Percentiles rank a stretch among this genome's conserved stretches.
Evolutionary conservation across 805 yeast genomes (phyloP).

Genomic region (Kockiozyma suomiensis): DNA sequence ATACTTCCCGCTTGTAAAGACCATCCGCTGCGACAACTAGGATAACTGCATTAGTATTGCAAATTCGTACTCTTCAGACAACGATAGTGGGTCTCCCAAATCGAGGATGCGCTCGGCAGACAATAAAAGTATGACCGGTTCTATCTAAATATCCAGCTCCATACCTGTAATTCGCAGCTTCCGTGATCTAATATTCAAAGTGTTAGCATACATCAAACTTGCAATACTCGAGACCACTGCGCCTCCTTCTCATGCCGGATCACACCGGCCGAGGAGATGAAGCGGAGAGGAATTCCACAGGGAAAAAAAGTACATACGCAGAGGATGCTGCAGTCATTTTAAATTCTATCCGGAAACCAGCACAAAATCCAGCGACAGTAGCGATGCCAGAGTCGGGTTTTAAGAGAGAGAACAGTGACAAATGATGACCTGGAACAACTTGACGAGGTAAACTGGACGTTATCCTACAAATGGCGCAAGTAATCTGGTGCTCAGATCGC

Average conservation of each 20-base stretch:
- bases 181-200: slow-evolving; percentile 19
- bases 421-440: slow-evolving; percentile 12
- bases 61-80: neutral
- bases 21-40: slow-evolving; percentile 90
- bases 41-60: neutral
- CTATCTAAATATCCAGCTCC: neutral
- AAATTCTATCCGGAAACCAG: neutral
- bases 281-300: neutral
- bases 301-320: slow-evolving; percentile 5
- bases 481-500: slow-evolving; percentile 1
- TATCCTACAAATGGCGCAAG: slow-evolving; percentile 2
- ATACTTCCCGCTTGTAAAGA: slow-evolving; percentile 90
- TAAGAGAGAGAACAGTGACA: slow-evolving; percentile 3
- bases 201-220: neutral
- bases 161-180: slow-evolving; percentile 33
- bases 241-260: slow-evolving; percentile 4
- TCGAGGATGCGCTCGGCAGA: neutral
- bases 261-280: slow-evolving; percentile 2
- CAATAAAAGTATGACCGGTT: neutral
- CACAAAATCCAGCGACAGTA: neutral
- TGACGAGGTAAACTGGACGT: neutral
- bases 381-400: neutral
- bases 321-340: slow-evolving; percentile 15
- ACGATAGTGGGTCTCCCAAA: neutral
- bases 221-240: neutral